A percentile compares a stretch with the other conserved stretches of the same genome.
phyloP scores from a whole-genome alignment of 2,329 filamentous ascomycete genomes.

The Colletotrichum gloeosporioides region DNA sequence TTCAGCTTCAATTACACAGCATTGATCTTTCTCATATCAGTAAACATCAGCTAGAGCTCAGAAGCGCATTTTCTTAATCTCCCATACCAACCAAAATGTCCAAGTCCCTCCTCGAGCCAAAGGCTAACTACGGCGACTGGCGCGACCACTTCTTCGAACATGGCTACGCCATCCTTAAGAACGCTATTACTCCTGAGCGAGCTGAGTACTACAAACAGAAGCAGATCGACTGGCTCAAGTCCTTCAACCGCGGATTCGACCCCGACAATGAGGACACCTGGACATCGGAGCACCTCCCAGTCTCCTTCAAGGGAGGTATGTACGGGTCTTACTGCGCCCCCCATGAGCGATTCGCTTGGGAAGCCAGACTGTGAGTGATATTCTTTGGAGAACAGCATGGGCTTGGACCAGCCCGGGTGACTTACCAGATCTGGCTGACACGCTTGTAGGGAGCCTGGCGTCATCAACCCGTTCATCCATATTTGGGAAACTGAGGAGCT shows the following conservation, averaged over 20 bases:
- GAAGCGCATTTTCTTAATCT: neutral
- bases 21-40: neutral
- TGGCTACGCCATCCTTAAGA: constrained; percentile 47
- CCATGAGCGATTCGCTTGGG: constrained; percentile 50
- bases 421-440: neutral
- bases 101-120: neutral
- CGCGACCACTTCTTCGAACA: constrained; percentile 46
- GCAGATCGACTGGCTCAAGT: constrained; percentile 46
- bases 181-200: constrained; percentile 38
- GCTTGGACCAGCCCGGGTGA: neutral
- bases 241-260: constrained; percentile 45
- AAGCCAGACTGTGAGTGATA: constrained; percentile 34
- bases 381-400: too few species aligned
- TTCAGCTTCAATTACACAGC: neutral
- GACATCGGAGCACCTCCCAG: constrained; percentile 47
- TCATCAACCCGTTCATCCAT: constrained; percentile 44
- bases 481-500: constrained; percentile 40
- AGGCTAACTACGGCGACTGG: constrained; percentile 31
- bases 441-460: constrained; percentile 34
- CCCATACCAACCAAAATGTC: neutral
- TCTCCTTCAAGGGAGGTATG: constrained; percentile 48
- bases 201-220: constrained; percentile 44
- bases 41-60: neutral
- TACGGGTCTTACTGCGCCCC: constrained; percentile 42
- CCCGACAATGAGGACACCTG: constrained; percentile 42